phyloP scores from a whole-genome alignment of 2,329 filamentous ascomycete genomes.

The Cercospora nicotianae region DNA sequence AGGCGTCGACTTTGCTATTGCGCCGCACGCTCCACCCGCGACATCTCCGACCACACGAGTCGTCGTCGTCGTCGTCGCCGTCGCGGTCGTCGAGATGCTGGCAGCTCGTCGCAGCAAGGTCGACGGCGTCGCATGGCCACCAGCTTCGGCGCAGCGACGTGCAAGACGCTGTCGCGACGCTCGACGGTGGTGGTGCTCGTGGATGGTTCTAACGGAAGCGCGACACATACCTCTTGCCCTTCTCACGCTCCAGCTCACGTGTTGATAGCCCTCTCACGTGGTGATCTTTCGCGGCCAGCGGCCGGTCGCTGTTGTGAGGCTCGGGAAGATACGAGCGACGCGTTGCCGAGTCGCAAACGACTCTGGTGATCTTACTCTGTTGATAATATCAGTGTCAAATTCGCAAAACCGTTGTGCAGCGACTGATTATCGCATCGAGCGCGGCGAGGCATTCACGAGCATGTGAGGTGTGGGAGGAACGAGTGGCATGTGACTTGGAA shows the following conservation, averaged over 20 bases:
- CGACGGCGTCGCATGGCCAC: neutral
- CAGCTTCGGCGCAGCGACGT: neutral
- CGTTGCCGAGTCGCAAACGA: neutral
- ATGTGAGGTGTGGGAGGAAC: neutral
- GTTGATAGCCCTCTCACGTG: neutral
- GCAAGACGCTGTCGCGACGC: neutral
- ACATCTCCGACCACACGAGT: neutral
- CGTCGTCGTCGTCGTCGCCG: neutral
- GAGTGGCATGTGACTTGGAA: conserved; percentile 1
- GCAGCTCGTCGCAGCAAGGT: neutral
- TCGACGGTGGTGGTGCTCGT: neutral
- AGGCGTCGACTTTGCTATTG: neutral
- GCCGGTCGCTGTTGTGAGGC: neutral
- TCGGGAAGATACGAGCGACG: conserved; percentile 1
- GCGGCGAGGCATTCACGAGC: conserved; percentile 1
- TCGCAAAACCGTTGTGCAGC: neutral
- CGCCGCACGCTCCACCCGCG: neutral
- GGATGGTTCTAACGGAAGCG: neutral
- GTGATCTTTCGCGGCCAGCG: neutral
- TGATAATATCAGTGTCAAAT: neutral
- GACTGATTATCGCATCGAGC: neutral
- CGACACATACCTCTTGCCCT: conserved; percentile 1
- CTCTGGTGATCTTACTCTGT: neutral
- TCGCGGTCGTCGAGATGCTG: neutral
- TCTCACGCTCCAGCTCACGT: neutral